Percentiles rank a stretch among this genome's conserved stretches.
Conservation (phyloP, 176 grass and related monocot species). For the Lolium multiflorum region DNA sequence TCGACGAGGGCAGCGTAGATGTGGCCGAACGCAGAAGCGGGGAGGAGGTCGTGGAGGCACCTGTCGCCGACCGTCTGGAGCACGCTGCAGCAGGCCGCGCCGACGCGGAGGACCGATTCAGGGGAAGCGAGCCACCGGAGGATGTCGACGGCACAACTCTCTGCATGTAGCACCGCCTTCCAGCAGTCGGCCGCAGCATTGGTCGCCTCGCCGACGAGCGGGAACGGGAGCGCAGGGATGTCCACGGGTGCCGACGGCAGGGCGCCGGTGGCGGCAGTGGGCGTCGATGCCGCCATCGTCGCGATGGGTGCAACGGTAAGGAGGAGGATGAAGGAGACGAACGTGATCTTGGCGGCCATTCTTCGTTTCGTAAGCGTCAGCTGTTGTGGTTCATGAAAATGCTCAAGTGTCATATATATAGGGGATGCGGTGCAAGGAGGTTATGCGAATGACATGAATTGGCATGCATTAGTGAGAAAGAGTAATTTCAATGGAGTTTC, state of each 20-base stretch:
- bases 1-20: conserved; percentile 3
- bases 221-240: not conserved
- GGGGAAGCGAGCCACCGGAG: conserved; percentile 8
- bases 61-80: not conserved
- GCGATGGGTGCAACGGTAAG: not conserved
- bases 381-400: not conserved
- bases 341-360: not conserved
- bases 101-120: not conserved
- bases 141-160: conserved; percentile 28
- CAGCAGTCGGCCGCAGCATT: conserved; percentile 9
- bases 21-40: conserved; percentile 15
- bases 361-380: not conserved
- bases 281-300: not conserved
- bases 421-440: not conserved
- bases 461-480: not conserved
- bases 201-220: not conserved
- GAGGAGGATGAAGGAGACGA: not conserved
- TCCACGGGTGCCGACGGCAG: not conserved
- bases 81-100: conserved; percentile 28
- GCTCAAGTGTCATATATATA: too few relatives aligned
- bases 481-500: not conserved
- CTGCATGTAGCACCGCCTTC: not conserved
- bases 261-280: not conserved
- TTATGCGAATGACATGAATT: not conserved
- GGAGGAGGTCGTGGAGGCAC: conserved; percentile 30